A percentile compares a stretch with the other conserved stretches of the same genome.
These are phyloP conservation scores for Zizania latifolia DNA, from an alignment of 176 grass and related monocot genomes.

Conservation along the genomic window DNA sequence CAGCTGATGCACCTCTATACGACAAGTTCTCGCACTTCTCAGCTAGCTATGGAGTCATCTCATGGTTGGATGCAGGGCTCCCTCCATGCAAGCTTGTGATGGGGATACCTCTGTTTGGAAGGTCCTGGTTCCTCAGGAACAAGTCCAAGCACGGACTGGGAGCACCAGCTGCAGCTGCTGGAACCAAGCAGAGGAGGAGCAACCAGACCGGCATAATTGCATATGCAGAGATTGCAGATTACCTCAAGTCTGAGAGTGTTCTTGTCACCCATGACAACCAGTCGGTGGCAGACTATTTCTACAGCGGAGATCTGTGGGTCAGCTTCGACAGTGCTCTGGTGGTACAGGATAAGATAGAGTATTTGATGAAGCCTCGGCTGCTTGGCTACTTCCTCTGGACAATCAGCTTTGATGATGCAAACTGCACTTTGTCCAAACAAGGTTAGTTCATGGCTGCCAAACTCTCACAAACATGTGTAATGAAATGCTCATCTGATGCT, in stretches of 20 bases:
- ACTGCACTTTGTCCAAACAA: constrained; percentile 49
- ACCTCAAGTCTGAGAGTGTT: constrained; percentile 22
- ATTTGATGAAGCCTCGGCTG: constrained; percentile 41
- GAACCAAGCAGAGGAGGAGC: constrained; percentile 62
- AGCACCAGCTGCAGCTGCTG: constrained; percentile 47
- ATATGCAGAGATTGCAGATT: constrained; percentile 49
- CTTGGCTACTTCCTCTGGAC: constrained; percentile 77
- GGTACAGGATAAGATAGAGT: constrained; percentile 53
- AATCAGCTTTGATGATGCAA: constrained; percentile 56
- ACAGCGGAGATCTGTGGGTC: constrained; percentile 53
- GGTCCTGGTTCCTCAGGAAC: constrained; percentile 69
- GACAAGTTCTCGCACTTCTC: constrained; percentile 67
- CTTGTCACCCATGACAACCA: constrained; percentile 38
- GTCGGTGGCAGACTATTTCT: constrained; percentile 54
- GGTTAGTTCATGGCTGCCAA: constrained; percentile 32
- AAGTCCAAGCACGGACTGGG: constrained; percentile 60
- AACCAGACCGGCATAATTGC: constrained; percentile 64
- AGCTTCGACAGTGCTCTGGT: constrained; percentile 52
- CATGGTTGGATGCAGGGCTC: constrained; percentile 71
- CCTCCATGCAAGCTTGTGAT: constrained; percentile 66
- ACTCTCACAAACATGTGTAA: not conserved
- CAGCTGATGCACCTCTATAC: constrained; percentile 50
- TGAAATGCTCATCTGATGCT: not conserved
- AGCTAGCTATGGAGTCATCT: constrained; percentile 59
- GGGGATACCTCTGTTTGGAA: constrained; percentile 64